A percentile compares a stretch with the other conserved stretches of the same genome.
Conservation (phyloP, 2,329 filamentous ascomycete species). For the Paecilomyces niveus region DNA sequence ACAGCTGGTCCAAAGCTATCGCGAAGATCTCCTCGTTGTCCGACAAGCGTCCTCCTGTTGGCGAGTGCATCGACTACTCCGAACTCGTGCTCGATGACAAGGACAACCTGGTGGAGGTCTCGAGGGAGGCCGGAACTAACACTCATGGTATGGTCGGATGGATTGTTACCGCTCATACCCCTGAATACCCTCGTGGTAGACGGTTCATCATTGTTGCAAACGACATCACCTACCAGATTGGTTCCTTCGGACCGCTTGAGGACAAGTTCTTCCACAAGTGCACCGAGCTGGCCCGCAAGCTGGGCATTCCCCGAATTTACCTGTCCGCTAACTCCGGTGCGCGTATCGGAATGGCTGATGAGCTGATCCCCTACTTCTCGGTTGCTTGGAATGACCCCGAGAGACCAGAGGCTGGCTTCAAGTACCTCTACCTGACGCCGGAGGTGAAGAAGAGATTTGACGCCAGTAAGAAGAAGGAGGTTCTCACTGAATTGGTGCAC, state of each 20-base stretch:
- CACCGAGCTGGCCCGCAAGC: slow-evolving; percentile 86
- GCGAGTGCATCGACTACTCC: slow-evolving; percentile 88
- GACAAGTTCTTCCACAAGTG: slow-evolving; percentile 99
- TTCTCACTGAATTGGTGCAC: slow-evolving; percentile 79
- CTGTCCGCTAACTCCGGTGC: slow-evolving; percentile 98
- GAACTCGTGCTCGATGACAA: slow-evolving; percentile 93
- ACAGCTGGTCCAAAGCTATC: slow-evolving; percentile 75
- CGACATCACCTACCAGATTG: slow-evolving; percentile 99
- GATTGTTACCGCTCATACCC: slow-evolving; percentile 89
- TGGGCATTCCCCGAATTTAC: slow-evolving; percentile 95
- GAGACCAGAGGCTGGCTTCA: slow-evolving; percentile 84
- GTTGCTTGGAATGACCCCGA: slow-evolving; percentile 86
- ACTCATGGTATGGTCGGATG: slow-evolving; percentile 97
- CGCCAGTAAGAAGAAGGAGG: slow-evolving; percentile 64
- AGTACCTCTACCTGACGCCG: slow-evolving; percentile 89
- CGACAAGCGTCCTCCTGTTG: slow-evolving; percentile 73
- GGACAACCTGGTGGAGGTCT: slow-evolving; percentile 86
- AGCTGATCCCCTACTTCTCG: slow-evolving; percentile 94
- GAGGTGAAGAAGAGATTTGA: slow-evolving; percentile 82
- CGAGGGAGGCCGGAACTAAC: slow-evolving; percentile 91
- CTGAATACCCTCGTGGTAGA: slow-evolving; percentile 87
- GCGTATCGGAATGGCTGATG: slow-evolving; percentile 90
- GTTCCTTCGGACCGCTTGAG: slow-evolving; percentile 92
- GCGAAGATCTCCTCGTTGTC: slow-evolving; percentile 66
- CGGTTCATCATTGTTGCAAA: slow-evolving; percentile 96